These are phyloP conservation scores for Hygrophorus russula DNA, from an alignment of 768 basidiomycete genomes.

Conservation along the genomic window DNA sequence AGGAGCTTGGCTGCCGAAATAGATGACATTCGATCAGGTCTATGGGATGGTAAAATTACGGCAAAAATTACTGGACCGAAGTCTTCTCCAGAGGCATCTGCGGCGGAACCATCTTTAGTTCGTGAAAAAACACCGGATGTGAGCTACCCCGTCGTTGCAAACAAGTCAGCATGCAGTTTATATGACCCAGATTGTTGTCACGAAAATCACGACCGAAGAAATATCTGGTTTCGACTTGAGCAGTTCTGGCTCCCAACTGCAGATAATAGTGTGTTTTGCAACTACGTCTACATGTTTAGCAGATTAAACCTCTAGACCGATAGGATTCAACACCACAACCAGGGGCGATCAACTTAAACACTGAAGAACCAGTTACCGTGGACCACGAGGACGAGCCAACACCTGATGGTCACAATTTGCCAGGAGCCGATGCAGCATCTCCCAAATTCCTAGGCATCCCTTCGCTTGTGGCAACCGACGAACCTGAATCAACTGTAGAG, in stretches of 20 bases:
- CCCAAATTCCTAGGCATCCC: too few species aligned
- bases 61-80: conserved; percentile 15
- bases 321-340: too few species aligned
- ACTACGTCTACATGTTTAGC: not conserved
- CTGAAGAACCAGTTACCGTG: too few species aligned
- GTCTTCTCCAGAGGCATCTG: not conserved
- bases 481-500: too few species aligned
- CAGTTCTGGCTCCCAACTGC: conserved; percentile 17
- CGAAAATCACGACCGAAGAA: conserved; percentile 14
- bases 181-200: conserved; percentile 1
- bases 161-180: conserved; percentile 3
- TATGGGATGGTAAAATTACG: conserved; percentile 45
- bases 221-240: conserved; percentile 24
- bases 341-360: too few species aligned
- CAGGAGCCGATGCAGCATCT: too few species aligned
- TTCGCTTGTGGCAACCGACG: too few species aligned
- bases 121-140: not conserved
- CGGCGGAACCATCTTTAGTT: not conserved
- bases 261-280: conserved; percentile 12
- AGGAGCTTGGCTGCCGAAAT: conserved; percentile 67
- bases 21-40: conserved; percentile 59
- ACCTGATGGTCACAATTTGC: too few species aligned
- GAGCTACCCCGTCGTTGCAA: conserved; percentile 3
- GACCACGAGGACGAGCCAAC: too few species aligned
- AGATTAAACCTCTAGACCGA: too few species aligned